phyloP scores from a whole-genome alignment of 2,329 filamentous ascomycete species.

The Didymella sp. region DNA sequence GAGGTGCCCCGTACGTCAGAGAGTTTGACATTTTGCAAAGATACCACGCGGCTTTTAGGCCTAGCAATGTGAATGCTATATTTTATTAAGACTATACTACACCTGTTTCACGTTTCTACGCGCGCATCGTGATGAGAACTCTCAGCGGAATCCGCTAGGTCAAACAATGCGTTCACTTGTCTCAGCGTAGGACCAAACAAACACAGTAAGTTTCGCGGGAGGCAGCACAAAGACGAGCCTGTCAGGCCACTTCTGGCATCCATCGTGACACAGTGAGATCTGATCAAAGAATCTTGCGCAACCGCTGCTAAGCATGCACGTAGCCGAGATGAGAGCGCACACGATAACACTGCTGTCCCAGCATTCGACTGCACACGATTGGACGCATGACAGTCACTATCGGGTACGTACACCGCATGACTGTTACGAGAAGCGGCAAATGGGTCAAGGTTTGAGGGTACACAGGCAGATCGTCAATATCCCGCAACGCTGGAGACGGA shows the following conservation, averaged over 20 bases:
- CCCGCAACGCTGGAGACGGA: constrained; percentile 5
- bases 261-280: constrained; percentile 9
- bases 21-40: constrained; percentile 29
- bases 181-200: constrained; percentile 5
- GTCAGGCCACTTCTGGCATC: constrained; percentile 15
- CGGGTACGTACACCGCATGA: neutral
- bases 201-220: constrained; percentile 3
- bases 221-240: constrained; percentile 5
- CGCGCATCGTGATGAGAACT: neutral
- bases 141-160: neutral
- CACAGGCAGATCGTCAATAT: constrained; percentile 9
- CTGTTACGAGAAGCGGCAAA: neutral
- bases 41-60: constrained; percentile 37
- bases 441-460: constrained; percentile 3
- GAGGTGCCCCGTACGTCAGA: constrained; percentile 34
- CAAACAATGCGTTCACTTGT: constrained; percentile 1
- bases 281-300: constrained; percentile 12
- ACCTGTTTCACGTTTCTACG: neutral
- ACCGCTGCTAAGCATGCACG: constrained; percentile 5
- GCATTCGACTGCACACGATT: neutral
- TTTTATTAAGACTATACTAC: constrained; percentile 12
- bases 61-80: constrained; percentile 31
- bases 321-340: constrained; percentile 4
- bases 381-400: neutral
- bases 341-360: constrained; percentile 8